These are phyloP conservation scores for Singerocomus rubriflavus DNA, from an alignment of 1,284 basidiomycete genomes.

Conservation along the genomic window DNA sequence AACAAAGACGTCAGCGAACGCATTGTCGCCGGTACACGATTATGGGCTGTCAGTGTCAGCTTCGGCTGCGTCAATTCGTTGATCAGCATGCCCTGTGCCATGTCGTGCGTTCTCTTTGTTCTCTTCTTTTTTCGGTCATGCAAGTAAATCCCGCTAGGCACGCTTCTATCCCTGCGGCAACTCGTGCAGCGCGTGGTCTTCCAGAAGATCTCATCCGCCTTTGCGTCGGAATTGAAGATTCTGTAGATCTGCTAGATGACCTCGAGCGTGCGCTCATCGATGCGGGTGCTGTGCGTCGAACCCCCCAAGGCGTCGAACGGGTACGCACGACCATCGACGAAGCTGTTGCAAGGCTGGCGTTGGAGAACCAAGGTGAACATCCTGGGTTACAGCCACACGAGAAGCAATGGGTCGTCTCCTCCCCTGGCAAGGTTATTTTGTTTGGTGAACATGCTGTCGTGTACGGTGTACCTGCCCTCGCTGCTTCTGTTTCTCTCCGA, in stretches of 20 bases:
- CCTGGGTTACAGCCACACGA: slow-evolving; percentile 34
- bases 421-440: slow-evolving; percentile 97
- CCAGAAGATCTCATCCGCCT: slow-evolving; percentile 98
- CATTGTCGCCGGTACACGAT: slow-evolving; percentile 86
- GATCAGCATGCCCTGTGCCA: slow-evolving; percentile 99
- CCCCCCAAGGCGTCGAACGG: slow-evolving; percentile 41
- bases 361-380: slow-evolving; percentile 22
- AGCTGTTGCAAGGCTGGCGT: slow-evolving; percentile 67
- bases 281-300: slow-evolving; percentile 80
- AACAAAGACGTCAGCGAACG: slow-evolving; percentile 89
- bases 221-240: slow-evolving; percentile 98
- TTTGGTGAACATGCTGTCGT: slow-evolving; percentile 99
- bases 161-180: slow-evolving; percentile 94
- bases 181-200: slow-evolving; percentile 88
- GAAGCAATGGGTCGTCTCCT: slow-evolving; percentile 83
- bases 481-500: slow-evolving; percentile 91
- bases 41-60: slow-evolving; percentile 98
- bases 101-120: slow-evolving; percentile 75
- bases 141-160: slow-evolving; percentile 54
- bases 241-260: slow-evolving; percentile 91
- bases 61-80: slow-evolving; percentile 98
- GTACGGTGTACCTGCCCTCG: slow-evolving; percentile 96
- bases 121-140: slow-evolving; percentile 11
- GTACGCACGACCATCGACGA: slow-evolving; percentile 47
- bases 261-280: slow-evolving; percentile 90